phyloP scores from a whole-genome alignment of 1,139 yeast genomes.

The Fermentozyma sake region DNA sequence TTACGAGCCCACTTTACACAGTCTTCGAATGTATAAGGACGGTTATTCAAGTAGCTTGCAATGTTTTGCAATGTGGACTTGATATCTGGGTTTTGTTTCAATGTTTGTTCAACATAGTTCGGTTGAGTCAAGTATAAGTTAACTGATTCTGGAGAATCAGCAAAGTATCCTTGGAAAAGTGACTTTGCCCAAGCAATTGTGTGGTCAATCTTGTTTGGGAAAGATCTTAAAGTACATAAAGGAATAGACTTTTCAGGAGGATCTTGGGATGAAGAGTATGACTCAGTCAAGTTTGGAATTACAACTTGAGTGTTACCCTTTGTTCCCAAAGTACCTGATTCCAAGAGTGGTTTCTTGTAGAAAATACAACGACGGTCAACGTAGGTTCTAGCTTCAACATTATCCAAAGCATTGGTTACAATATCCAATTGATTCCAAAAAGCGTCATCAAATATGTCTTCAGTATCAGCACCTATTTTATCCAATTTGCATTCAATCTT shows the following conservation, averaged over 20 bases:
- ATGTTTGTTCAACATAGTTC: conserved; percentile 82
- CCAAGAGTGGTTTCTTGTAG: conserved; percentile 85
- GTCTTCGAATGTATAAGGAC: conserved; percentile 89
- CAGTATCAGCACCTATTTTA: conserved; percentile 93
- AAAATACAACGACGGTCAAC: conserved; percentile 96
- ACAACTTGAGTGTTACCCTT: conserved; percentile 98
- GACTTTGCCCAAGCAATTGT: conserved; percentile 99
- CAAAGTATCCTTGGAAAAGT: conserved; percentile 88
- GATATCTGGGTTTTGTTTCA: conserved; percentile 89
- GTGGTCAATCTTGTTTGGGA: conserved; percentile 97
- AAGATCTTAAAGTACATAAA: conserved; percentile 90
- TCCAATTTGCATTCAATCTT: conserved; percentile 75
- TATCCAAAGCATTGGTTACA: conserved; percentile 95
- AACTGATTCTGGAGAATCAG: conserved; percentile 88
- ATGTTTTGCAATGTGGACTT: conserved; percentile 82
- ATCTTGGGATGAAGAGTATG: conserved; percentile 93
- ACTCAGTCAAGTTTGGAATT: conserved; percentile 88
- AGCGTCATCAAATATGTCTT: conserved; percentile 74
- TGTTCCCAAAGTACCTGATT: conserved; percentile 96
- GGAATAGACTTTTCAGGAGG: conserved; percentile 99
- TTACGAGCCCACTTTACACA: conserved; percentile 93
- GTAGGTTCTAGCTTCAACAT: conserved; percentile 95
- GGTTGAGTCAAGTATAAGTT: conserved; percentile 89
- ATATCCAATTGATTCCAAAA: conserved; percentile 84
- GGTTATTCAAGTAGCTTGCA: conserved; percentile 63